A percentile compares a stretch with the other conserved stretches of the same genome.
Conservation (phyloP, 441 rosid genomes). For the Geranium incanum region DNA sequence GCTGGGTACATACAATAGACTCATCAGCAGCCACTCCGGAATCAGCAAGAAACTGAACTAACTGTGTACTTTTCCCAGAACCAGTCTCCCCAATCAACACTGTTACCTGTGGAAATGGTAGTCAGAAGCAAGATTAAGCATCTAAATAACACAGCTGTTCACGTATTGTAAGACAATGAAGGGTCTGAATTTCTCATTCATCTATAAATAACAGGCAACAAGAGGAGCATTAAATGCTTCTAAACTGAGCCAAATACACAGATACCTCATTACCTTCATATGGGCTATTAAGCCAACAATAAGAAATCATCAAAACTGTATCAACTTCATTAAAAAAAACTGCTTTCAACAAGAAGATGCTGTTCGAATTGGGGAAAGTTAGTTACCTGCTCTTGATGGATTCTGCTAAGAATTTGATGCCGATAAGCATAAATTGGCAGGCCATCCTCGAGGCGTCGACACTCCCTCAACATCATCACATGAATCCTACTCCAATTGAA, state of each 20-base stretch:
- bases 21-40: conserved; percentile 52
- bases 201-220: too few species aligned
- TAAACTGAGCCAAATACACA: not conserved
- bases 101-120: conserved; percentile 38
- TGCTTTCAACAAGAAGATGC: too few species aligned
- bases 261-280: too few species aligned
- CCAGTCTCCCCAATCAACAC: conserved; percentile 93
- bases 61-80: conserved; percentile 91
- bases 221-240: not conserved
- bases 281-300: too few species aligned
- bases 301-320: too few species aligned
- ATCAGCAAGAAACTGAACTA: conserved; percentile 87
- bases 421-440: conserved; percentile 55
- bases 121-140: not conserved
- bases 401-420: conserved; percentile 34
- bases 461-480: conserved; percentile 46
- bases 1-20: conserved; percentile 80
- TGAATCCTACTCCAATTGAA: conserved; percentile 47
- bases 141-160: not conserved
- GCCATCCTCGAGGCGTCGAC: conserved; percentile 59
- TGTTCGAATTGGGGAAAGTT: not conserved
- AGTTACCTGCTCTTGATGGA: conserved; percentile 46
- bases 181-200: too few species aligned
- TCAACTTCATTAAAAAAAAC: too few species aligned
- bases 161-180: too few species aligned